These are phyloP conservation scores for Fusarium tuaranense DNA, from an alignment of 2,329 filamentous ascomycete species.

Conservation along the genomic window DNA sequence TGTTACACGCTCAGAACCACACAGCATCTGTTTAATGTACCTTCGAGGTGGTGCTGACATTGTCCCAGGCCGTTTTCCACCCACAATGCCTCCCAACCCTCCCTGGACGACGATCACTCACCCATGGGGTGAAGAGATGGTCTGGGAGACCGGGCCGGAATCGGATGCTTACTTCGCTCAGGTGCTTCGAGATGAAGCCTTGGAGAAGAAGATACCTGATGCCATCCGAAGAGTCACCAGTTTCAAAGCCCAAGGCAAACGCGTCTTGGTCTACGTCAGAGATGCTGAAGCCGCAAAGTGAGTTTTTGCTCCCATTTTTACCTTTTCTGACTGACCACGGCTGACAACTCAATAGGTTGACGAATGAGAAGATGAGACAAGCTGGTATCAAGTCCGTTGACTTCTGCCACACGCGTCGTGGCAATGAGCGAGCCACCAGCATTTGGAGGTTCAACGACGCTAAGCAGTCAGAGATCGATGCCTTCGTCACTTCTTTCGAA, in stretches of 20 bases:
- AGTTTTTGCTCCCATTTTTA: background rate
- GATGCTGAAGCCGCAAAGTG: background rate
- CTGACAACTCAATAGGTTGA: background rate
- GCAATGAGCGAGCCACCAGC: accelerated
- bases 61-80: too few species aligned
- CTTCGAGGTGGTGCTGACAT: too few species aligned
- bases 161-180: too few species aligned
- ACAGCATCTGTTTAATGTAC: too few species aligned
- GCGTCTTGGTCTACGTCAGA: background rate
- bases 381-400: background rate
- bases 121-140: background rate
- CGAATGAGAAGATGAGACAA: background rate
- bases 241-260: too few species aligned
- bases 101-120: too few species aligned
- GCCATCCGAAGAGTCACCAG: too few species aligned
- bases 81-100: too few species aligned
- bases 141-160: too few species aligned
- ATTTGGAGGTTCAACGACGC: background rate
- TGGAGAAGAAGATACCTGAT: background rate
- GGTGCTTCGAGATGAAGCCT: background rate
- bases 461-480: background rate
- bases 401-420: background rate
- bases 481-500: background rate
- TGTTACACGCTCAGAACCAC: too few species aligned
- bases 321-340: background rate